Evolutionary conservation across 2,329 filamentous ascomycete species (phyloP).

Genomic region (Paraphoma sp.): DNA sequence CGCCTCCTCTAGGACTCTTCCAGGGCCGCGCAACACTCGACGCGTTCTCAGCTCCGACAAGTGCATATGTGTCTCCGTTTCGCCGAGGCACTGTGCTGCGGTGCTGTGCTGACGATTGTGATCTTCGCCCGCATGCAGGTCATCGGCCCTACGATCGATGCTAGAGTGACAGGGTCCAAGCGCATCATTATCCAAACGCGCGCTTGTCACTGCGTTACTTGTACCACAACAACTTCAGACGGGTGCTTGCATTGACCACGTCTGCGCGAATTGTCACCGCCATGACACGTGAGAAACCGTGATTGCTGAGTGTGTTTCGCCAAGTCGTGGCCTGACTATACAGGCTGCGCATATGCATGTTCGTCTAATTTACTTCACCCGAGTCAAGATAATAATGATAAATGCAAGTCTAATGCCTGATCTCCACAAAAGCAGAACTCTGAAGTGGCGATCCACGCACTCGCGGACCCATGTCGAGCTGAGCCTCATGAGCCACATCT

Average conservation of each 20-base stretch:
- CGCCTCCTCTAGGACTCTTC: neutral
- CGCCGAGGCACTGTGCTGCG: neutral
- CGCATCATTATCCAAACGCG: neutral
- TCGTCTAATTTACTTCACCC: neutral
- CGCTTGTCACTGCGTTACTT: neutral
- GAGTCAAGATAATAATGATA: neutral
- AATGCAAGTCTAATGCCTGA: neutral
- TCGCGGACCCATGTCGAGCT: neutral
- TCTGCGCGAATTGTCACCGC: neutral
- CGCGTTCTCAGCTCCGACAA: neutral
- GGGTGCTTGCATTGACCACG: neutral
- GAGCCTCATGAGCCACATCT: slow-evolving; percentile 3
- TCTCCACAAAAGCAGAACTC: neutral
- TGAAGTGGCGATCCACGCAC: neutral
- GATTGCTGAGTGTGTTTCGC: neutral
- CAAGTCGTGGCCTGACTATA: neutral
- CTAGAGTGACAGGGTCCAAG: neutral
- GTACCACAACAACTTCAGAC: neutral
- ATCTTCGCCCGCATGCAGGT: neutral
- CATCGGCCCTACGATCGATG: neutral
- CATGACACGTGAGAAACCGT: neutral
- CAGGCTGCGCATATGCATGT: neutral
- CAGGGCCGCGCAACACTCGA: neutral
- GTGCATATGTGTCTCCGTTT: neutral
- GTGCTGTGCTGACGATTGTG: neutral